Percentiles rank a stretch among this genome's conserved stretches.
These are phyloP conservation scores for Trichosanthes truncata DNA, from an alignment of 306 rosid genomes.

Conservation along the genomic window DNA sequence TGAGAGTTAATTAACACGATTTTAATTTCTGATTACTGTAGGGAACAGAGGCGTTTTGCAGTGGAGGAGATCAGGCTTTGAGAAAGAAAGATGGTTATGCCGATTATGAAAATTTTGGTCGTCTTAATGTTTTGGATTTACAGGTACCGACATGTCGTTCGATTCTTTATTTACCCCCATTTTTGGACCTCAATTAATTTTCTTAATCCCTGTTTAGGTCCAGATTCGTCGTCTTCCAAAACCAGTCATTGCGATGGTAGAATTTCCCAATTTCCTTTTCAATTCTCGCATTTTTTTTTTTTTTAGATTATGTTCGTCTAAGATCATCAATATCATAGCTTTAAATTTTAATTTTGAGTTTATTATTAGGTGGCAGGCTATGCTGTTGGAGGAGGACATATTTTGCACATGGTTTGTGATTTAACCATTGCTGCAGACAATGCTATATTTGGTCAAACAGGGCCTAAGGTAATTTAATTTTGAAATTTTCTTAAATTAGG, in stretches of 20 bases:
- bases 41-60: slow-evolving; percentile 85
- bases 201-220: slow-evolving; percentile 27
- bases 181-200: background rate
- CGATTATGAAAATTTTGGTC: slow-evolving; percentile 46
- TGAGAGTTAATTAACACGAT: background rate
- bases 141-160: slow-evolving; percentile 44
- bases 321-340: background rate
- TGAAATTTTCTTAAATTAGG: background rate
- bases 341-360: background rate
- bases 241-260: slow-evolving; percentile 91
- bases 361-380: slow-evolving; percentile 76
- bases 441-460: slow-evolving; percentile 93
- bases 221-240: slow-evolving; percentile 89
- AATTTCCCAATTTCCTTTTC: background rate
- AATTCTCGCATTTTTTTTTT: too few species aligned
- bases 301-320: background rate
- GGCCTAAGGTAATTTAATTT: slow-evolving; percentile 66
- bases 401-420: slow-evolving; percentile 83
- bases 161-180: background rate
- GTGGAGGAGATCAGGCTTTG: slow-evolving; percentile 86
- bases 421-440: slow-evolving; percentile 88
- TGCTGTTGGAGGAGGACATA: slow-evolving; percentile 90
- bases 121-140: slow-evolving; percentile 83
- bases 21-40: slow-evolving; percentile 9
- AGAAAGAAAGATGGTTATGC: slow-evolving; percentile 74